A percentile compares a stretch with the other conserved stretches of the same genome.
Conservation (phyloP, 148 eudicot species). For the Talinum fruticosum region DNA sequence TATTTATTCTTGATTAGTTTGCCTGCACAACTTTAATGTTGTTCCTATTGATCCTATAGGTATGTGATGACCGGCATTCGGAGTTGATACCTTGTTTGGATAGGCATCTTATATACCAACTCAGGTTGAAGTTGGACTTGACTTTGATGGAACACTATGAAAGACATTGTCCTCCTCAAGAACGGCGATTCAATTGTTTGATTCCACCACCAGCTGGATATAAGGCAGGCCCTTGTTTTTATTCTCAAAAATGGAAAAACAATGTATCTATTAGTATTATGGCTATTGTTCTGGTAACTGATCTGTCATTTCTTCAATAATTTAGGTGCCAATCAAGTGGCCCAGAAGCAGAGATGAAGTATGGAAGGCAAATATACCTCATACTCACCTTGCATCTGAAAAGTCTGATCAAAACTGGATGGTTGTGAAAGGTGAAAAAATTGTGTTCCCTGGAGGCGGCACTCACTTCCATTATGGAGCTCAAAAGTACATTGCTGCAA, state of each 20-base stretch:
- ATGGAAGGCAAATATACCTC: constrained; percentile 98
- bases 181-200: constrained; percentile 90
- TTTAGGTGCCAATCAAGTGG: constrained; percentile 94
- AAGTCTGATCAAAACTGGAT: constrained; percentile 99
- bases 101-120: constrained; percentile 89
- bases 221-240: constrained; percentile 41
- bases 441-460: constrained; percentile 94
- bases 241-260: neutral
- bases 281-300: constrained; percentile 13
- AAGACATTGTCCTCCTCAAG: constrained; percentile 95
- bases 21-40: constrained; percentile 17
- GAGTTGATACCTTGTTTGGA: constrained; percentile 97
- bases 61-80: constrained; percentile 92
- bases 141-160: constrained; percentile 99
- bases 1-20: neutral
- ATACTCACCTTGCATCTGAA: constrained; percentile 97
- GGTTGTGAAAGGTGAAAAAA: constrained; percentile 96
- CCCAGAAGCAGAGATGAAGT: constrained; percentile 98
- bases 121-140: constrained; percentile 91
- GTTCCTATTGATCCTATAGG: constrained; percentile 42
- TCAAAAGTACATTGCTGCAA: constrained; percentile 82
- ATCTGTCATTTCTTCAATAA: neutral
- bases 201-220: constrained; percentile 97
- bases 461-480: constrained; percentile 99
- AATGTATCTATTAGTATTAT: neutral